Conservation (phyloP, 495 filamentous ascomycete genomes). For the Monascus purpureus region DNA sequence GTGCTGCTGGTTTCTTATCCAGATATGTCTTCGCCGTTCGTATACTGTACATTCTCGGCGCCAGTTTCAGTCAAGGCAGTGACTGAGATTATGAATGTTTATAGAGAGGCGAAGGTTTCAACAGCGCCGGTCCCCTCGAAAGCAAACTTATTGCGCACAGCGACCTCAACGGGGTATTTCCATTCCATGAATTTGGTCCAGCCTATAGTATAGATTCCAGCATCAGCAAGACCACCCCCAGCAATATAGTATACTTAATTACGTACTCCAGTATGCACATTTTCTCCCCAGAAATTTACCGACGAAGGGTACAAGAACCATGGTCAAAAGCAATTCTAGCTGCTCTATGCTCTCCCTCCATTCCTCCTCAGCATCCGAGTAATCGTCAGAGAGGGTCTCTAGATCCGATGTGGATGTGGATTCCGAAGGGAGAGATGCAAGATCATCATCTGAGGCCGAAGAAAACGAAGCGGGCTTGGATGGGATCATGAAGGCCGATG, state of each 20-base stretch:
- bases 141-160: slow-evolving; percentile 35
- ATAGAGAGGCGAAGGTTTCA: slow-evolving; percentile 58
- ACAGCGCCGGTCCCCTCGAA: slow-evolving; percentile 58
- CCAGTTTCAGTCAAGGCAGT: too few relatives aligned
- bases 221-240: neutral
- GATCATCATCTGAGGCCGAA: slow-evolving; percentile 44
- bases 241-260: neutral
- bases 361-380: slow-evolving; percentile 76
- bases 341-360: slow-evolving; percentile 92
- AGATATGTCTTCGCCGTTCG: too few relatives aligned
- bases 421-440: slow-evolving; percentile 68
- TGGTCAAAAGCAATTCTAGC: slow-evolving; percentile 76
- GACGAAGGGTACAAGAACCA: slow-evolving; percentile 84
- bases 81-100: too few relatives aligned
- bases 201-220: slow-evolving; percentile 23
- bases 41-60: too few relatives aligned
- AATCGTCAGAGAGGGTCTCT: slow-evolving; percentile 38
- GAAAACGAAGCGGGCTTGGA: slow-evolving; percentile 23
- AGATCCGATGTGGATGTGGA: slow-evolving; percentile 45
- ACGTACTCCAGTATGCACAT: slow-evolving; percentile 89
- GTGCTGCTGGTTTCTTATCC: too few relatives aligned
- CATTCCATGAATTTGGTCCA: slow-evolving; percentile 66
- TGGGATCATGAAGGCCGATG: slow-evolving; percentile 29
- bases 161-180: slow-evolving; percentile 58
- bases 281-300: slow-evolving; percentile 88